Evolutionary conservation across 257 asterid genomes (phyloP), one percentile per base, ranked within the genome.

Genomic region (Cruciata laevipes): DNA sequence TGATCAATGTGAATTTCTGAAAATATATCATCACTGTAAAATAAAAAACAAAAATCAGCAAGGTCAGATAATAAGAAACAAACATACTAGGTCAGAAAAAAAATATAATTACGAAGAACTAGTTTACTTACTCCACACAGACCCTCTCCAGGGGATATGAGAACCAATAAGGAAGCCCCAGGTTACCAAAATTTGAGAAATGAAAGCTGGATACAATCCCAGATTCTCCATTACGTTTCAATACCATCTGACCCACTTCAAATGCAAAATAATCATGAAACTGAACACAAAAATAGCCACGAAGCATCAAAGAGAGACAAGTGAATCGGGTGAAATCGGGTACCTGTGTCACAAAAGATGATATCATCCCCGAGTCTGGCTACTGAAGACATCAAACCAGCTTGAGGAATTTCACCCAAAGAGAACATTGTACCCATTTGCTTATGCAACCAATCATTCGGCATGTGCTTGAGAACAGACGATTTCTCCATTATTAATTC

Each of bases 141-240:
- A 85, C 91, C 64, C 76, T 74, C 77, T 90, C 98, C 69, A 86
- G 77, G 73, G 95, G 80, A 70, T 72, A 77, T 57, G 84, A 62
- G n/a, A 86, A 78, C 98, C 98, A 93, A 77, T 85, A 90, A 66
- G 98, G 97, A 76, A 93, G 84, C 70, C 98, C 98, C 75, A 93
- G 87, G 77, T 71, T 51, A 44, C 86, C 89, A 63, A 93, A 90
- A 75, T 90, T 90, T 57, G 95, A 87, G 64, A 86, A 82, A 31
- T 65, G 84, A 66, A 86, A 82, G 82, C 78, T 76, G 65, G 86
- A 73, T 59, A 81, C 68, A 55, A 77, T 72, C 60, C 85, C 91
- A 61, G 91, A 82, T 77, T 71, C 84, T 56, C 71, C 58, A 69
- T 81, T 65, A 70, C 86, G 77, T 82, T 84, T 87, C 67, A 79